Conservation (phyloP, 2,329 filamentous ascomycete genomes). For the Paraconiothyrium sp. region DNA sequence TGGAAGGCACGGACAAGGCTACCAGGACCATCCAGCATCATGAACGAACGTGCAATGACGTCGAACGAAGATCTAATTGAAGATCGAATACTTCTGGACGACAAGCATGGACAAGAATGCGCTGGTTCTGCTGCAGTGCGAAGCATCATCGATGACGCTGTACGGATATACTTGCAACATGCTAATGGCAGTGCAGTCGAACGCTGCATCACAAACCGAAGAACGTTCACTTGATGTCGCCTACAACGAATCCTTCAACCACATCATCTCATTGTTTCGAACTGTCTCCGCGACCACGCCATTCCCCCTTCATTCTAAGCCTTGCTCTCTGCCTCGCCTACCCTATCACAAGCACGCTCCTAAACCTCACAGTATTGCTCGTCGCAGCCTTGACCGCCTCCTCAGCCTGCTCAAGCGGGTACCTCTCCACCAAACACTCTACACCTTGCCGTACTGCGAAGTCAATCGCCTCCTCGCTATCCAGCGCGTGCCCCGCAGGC, state of each 20-base stretch:
- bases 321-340: slow-evolving; percentile 27
- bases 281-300: neutral
- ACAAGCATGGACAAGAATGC: neutral
- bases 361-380: slow-evolving; percentile 61
- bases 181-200: neutral
- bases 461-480: slow-evolving; percentile 62
- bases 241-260: neutral
- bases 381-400: slow-evolving; percentile 62
- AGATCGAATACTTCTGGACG: neutral
- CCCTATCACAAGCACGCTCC: slow-evolving; percentile 61
- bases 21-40: neutral
- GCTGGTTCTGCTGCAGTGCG: neutral
- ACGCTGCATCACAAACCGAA: neutral
- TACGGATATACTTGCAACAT: neutral
- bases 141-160: neutral
- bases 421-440: slow-evolving; percentile 64
- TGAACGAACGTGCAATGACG: neutral
- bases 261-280: neutral
- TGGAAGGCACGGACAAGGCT: neutral
- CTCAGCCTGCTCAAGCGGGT: slow-evolving; percentile 60
- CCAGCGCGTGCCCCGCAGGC: slow-evolving; percentile 63
- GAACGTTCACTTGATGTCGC: neutral
- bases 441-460: slow-evolving; percentile 60
- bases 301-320: slow-evolving; percentile 19
- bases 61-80: neutral